Evolutionary conservation across 1,139 yeast genomes (phyloP), one percentile per base, ranked within the genome.

Genomic region (Yamadazyma jaroonii): DNA sequence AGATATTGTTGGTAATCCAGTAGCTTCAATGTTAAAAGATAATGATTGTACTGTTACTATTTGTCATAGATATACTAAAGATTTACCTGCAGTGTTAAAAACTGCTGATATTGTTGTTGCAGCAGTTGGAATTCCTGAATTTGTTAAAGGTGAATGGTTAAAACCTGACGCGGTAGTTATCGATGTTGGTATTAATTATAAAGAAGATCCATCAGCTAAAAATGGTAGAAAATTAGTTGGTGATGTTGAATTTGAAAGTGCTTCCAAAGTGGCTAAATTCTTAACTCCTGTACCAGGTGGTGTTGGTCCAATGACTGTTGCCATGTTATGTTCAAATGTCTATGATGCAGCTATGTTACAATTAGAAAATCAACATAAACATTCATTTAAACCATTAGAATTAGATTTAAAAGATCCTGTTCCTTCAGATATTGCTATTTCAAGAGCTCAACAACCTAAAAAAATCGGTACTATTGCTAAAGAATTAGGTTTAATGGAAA

Each of bases 291-390:
- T 84, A 36, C 94, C 94, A 26, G 92, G 94, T 59, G 94, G 94
- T 49, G 94, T 84, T 48, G 94, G 94, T 28, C 94, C 94, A 49
- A 84, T 84, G 94, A 84, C 94, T 23, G 92, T 84, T 29, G 90
- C 89, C 31, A 83, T 83, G 89, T 72, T 84, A 45, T 76, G 85
- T 45, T 72, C 81, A 36, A 84, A 84, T 52, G 85, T 84, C 4
- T 66, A 77, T 41, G 67, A 71, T 43, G 84, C 86, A 33, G 85
- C 87, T n/a, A 65, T 79, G 43, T 56, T 75, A 50, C 72, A 74
- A 57, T 74, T 76, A 34, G 62, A 70, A 48, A 61, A 57, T 36
- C 75, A 74, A 12, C 77, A 72, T 45, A 64, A 63, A 46, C 74
- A 69, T 45, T 54, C 59, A 22, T 67, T 67, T 57, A 59, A 59